Base-by-base conservation (phyloP, 768 basidiomycete genomes). In the Lentinula detonsa region DNA sequence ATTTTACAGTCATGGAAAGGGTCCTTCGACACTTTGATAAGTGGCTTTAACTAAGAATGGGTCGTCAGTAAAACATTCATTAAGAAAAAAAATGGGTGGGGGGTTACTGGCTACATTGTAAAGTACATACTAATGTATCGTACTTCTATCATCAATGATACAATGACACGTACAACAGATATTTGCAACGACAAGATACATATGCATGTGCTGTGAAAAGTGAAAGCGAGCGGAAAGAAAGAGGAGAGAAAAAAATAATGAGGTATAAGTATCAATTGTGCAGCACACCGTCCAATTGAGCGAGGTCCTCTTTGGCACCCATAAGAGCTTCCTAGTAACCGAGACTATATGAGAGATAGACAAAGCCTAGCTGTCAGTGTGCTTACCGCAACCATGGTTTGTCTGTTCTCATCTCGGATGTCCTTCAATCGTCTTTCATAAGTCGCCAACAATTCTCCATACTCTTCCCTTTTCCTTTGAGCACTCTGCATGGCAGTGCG, bases 381-480 rank as follows among this genome's bases (percentile, higher is more conserved):
- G 46, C 21, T 65, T 48, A 83, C 85, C 60, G 83, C 82, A 13
- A 85, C 85, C 63, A 85, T 75, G 0, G 80, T 78, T 69, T 87
- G 85, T 62, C 85, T 72, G 13, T 83, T 78, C 69, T 87, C 85
- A 65, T 87, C 85, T 68, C 84, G 84, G 62, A 87, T 86, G 68
- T 87, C 85, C 67, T 86, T 87, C 85, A 85, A 87, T 58, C 85
- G 71, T n/a, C 79, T 74, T 66, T 87, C 85, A 67, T 87, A 87
- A 6, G 76, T 79, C 45, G 77, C 74, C 67, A 86, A 58, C 21
- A 87, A 65, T 34, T 80, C 80, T 57, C 81, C 83, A 66, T 84
- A 86, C 61, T 84, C 78, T 45, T 79, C 75, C 62, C 80, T 73
- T 63, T 81, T 78, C 62, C 76, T 71, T 56, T 74, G 68, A 66